Conservation (phyloP, 192 early-diverging fungal genomes). For the Gamsiella multidivaricata region DNA sequence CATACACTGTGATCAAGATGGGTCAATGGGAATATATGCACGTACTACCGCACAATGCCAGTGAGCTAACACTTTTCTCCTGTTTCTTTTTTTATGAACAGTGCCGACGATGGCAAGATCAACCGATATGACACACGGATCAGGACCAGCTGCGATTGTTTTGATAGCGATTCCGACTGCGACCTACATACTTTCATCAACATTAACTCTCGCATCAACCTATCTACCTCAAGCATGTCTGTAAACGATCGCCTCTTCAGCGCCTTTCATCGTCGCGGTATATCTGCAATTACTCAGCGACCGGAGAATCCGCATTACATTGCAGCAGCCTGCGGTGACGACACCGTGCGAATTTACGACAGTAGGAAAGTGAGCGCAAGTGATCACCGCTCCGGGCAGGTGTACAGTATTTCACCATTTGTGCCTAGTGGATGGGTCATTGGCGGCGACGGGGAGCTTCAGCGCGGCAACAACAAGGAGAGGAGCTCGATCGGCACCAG, state of each 20-base stretch:
- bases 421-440: conserved; percentile 10
- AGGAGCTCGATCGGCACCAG: conserved; percentile 13
- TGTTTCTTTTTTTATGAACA: conserved; percentile 7
- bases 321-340: conserved; percentile 60
- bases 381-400: conserved; percentile 42
- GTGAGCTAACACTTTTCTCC: background rate
- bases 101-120: conserved; percentile 58
- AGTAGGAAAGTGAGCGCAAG: conserved; percentile 22
- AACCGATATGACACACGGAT: conserved; percentile 60
- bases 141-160: conserved; percentile 47
- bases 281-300: conserved; percentile 60
- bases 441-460: conserved; percentile 9
- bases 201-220: conserved; percentile 24
- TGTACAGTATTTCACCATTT: conserved; percentile 54
- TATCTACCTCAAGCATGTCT: background rate
- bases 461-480: conserved; percentile 4
- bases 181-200: conserved; percentile 54
- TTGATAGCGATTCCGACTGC: conserved; percentile 20
- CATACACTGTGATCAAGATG: no score
- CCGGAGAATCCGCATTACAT: conserved; percentile 58
- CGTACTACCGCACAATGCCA: background rate
- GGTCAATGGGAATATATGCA: background rate
- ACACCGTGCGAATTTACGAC: conserved; percentile 62
- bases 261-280: conserved; percentile 13
- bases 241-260: conserved; percentile 2